Evolutionary conservation across 176 grass and related monocot genomes (phyloP), one percentile per base, ranked within the genome.

Genomic region (Triticum turgidum): DNA sequence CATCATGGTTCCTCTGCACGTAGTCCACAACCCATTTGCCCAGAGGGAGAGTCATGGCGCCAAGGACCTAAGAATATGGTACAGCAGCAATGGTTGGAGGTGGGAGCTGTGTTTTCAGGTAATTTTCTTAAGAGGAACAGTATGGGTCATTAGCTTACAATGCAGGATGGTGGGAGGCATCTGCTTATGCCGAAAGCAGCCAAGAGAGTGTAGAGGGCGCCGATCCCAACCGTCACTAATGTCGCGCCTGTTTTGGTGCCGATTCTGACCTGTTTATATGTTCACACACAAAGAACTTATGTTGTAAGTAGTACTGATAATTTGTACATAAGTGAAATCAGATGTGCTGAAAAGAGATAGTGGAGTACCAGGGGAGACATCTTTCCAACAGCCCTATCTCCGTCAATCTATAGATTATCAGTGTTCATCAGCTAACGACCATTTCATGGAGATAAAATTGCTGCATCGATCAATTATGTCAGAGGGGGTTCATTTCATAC

Each of bases 281-380:
- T 83, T 15, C 10, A 56, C 15, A 81, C 18, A 10, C 38, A 58
- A 3, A 47, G 27, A 80, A 73, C 1, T 1, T 34, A 29, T 3
- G 5, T 90, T 73, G 33, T 45, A 65, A 65, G 15, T 69, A 58
- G 17, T 8, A 0, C 52, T 58, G 18, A 9, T 9, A 7, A 12
- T 27, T 42, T 44, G 17, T 70, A 39, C 10, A 83, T 1, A 13
- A 52, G 15, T 33, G 6, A 80, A 80, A n/a, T 13, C 2, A 15
- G 7, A 85, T 4, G 0, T 6, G 35, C 35, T 37, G 35, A 37
- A 37, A 37, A 35, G 13, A 68, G 49, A 37, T 7, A 37, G 59
- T 67, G 59, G 25, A 52, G 15, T 98, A 98, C 95, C 91, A 98
- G 78, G 13, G 96, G 96, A 71, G 96, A 98, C 86, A 98, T 93